Conservation (phyloP, 345 rosid species). For the Brassica juncea region DNA sequence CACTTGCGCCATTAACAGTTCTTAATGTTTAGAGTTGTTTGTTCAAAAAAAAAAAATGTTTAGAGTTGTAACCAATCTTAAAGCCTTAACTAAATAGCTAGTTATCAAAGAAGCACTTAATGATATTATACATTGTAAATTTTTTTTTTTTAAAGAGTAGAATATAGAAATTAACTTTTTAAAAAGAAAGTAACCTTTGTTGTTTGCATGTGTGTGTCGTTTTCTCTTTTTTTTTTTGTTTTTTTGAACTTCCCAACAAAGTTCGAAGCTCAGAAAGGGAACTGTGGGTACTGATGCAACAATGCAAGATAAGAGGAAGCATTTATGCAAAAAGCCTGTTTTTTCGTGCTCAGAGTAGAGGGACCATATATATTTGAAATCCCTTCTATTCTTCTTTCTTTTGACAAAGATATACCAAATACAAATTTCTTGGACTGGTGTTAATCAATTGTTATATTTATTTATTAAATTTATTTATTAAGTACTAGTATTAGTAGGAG, state of each 20-base stretch:
- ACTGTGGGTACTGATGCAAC: conserved; percentile 22
- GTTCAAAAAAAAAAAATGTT: too few species aligned
- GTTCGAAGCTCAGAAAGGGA: conserved; percentile 37
- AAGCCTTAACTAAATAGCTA: background rate
- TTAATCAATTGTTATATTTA: background rate
- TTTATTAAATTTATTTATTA: conserved; percentile 13
- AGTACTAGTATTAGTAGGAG: conserved; percentile 1
- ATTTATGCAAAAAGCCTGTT: conserved; percentile 41
- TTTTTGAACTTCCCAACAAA: conserved; percentile 40
- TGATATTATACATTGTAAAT: background rate
- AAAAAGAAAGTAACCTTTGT: conserved; percentile 1
- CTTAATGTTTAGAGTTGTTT: too few species aligned
- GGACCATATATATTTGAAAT: conserved; percentile 34
- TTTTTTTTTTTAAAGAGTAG: background rate
- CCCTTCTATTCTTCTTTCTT: conserved; percentile 3
- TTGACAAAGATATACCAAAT: conserved; percentile 17
- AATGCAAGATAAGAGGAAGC: conserved; percentile 33
- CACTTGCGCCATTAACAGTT: background rate
- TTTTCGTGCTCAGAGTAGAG: conserved; percentile 31
- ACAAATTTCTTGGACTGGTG: conserved; percentile 1
- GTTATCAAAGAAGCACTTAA: background rate
- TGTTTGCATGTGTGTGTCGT: conserved; percentile 41
- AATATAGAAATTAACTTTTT: background rate
- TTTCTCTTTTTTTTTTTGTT: conserved; percentile 17
- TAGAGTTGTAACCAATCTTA: background rate